Base-by-base conservation (phyloP, 768 basidiomycete species). In the Termitomyces eurrhizus region DNA sequence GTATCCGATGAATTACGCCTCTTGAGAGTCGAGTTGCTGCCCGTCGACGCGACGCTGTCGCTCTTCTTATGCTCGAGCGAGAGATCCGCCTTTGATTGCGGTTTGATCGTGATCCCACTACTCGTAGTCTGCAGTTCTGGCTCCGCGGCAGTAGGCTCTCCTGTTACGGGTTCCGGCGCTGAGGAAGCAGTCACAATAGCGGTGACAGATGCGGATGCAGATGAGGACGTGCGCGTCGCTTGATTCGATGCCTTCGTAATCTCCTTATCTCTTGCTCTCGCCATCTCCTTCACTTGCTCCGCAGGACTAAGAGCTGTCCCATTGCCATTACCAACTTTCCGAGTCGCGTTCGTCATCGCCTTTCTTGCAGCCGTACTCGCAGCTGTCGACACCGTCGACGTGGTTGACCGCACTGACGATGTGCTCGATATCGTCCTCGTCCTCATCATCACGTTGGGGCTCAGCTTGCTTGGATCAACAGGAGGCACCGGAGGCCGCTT, bases 1-100 rank as follows among this genome's bases (percentile, higher is more conserved):
- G 81, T 82, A 59, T 83, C 81, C 33, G 73, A 73, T 56, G 80
- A 84, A 39, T 73, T 75, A 55, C 69, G 72, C 66, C 75, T 73
- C 66, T 67, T 76, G 59, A 75, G 67, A 26, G 80, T 83, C 26
- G 75, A 73, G 21, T 71, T 70, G 66, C 82, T 77, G 26, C 73
- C 70, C 26, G 74, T 75, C 49, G 80, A 81, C 29, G 76, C 65
- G 26, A 75, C 77, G 58, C 80, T 83, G 21, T 71, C 72, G 21
- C 73, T 76, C 69, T 80, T 82, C 68, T 74, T 78, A 70, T 80
- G 78, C 24, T 80, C 78, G 56, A 68, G 59, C 53, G 68, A 24
- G 50, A 71, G 54, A 46, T 65, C 64, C 16, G 46, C 52, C 21
- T 57, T 58, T 52, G 64, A 59, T 58, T 71, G 67, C 18, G 65